These are phyloP conservation scores for Eimeria sp. DNA, from an alignment of 169 alveolate species.

Conservation along the genomic window DNA sequence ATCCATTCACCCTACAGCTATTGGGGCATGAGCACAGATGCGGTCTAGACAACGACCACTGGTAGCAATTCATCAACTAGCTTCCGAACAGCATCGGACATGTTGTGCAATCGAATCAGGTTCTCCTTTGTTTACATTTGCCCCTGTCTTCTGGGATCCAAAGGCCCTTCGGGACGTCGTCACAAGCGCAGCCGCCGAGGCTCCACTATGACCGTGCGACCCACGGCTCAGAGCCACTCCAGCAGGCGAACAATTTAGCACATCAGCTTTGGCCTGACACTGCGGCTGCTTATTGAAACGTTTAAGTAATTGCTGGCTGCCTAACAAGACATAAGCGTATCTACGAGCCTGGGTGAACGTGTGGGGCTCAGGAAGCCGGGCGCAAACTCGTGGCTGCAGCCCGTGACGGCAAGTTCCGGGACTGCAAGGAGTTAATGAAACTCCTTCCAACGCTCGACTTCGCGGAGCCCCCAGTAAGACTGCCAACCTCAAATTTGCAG, in stretches of 20 bases:
- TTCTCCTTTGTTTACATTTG: too few relatives aligned
- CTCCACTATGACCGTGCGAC: conserved; percentile 34
- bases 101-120: too few relatives aligned
- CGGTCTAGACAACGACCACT: too few relatives aligned
- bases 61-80: too few relatives aligned
- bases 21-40: too few relatives aligned
- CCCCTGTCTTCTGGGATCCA: too few relatives aligned
- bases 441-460: conserved; percentile 73
- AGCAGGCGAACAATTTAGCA: not conserved
- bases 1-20: too few relatives aligned
- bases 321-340: not conserved
- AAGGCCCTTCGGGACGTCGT: too few relatives aligned
- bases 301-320: not conserved
- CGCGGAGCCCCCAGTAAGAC: conserved; percentile 81
- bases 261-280: too few relatives aligned
- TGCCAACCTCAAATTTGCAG: not conserved
- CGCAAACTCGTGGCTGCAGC: conserved; percentile 80
- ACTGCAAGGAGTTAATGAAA: conserved; percentile 82
- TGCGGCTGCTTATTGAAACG: not conserved
- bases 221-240: not conserved
- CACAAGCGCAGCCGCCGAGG: not conserved
- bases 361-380: conserved; percentile 77
- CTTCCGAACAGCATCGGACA: too few relatives aligned
- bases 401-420: conserved; percentile 80
- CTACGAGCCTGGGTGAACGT: not conserved